phyloP scores from a whole-genome alignment of 495 filamentous ascomycete species.

The Staphylotrichum longicolle region DNA sequence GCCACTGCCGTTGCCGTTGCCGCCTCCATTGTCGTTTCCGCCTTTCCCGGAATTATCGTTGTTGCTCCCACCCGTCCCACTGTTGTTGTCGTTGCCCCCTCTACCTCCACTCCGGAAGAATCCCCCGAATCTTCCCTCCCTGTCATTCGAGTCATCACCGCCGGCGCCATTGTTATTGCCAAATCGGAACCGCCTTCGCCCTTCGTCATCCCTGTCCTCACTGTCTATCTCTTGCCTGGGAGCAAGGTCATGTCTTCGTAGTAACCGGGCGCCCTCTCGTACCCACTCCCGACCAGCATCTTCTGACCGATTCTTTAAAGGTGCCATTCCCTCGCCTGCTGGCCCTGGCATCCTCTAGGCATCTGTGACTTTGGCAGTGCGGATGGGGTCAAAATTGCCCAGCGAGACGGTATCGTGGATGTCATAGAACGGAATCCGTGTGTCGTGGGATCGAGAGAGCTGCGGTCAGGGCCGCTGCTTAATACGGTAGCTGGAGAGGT shows the following conservation, averaged over 20 bases:
- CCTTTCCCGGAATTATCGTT: constrained; percentile 3
- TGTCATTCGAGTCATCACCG: too few species aligned
- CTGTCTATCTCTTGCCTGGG: constrained; percentile 21
- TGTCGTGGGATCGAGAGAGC: background rate
- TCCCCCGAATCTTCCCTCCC: too few species aligned
- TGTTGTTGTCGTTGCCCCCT: background rate
- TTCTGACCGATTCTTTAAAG: constrained; percentile 18
- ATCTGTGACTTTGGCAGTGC: constrained; percentile 19
- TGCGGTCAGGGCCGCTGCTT: background rate
- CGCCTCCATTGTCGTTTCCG: constrained; percentile 21
- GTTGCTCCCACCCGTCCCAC: background rate
- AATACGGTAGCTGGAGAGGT: too few species aligned
- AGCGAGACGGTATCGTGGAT: background rate
- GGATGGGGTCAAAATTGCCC: constrained; percentile 27
- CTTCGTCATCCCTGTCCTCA: constrained; percentile 15
- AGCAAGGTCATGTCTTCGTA: constrained; percentile 9
- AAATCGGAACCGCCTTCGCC: constrained; percentile 9
- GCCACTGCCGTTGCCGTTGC: constrained; percentile 9
- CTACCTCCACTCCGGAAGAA: too few species aligned
- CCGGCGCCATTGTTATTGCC: constrained; percentile 15
- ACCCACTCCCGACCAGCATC: constrained; percentile 14
- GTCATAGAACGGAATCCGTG: constrained; percentile 13
- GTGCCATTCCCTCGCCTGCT: constrained; percentile 35
- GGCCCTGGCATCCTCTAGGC: constrained; percentile 26
- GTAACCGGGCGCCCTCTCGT: constrained; percentile 8